These are phyloP conservation scores for Tetrapisispora phaffii DNA, from an alignment of 805 yeast genomes.

Conservation along the genomic window DNA sequence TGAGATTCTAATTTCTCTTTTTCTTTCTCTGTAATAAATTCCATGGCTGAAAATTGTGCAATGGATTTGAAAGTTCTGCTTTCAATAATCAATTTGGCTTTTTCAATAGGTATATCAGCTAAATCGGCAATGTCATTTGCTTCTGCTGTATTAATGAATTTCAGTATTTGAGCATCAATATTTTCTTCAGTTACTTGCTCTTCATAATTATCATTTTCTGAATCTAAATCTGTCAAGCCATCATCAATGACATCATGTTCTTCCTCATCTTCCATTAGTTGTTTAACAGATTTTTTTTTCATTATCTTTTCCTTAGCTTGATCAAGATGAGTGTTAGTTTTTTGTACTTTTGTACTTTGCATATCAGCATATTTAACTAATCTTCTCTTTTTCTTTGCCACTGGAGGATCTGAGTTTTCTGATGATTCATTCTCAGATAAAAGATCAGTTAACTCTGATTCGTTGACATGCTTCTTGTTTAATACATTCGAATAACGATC, in stretches of 20 bases:
- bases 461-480: constrained; percentile 6
- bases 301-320: constrained; percentile 23
- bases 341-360: constrained; percentile 6
- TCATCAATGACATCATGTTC: constrained; percentile 19
- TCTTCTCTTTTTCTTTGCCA: constrained; percentile 26
- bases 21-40: constrained; percentile 36
- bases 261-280: constrained; percentile 15
- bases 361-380: constrained; percentile 33
- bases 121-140: constrained; percentile 71
- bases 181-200: constrained; percentile 24
- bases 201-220: constrained; percentile 26
- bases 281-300: constrained; percentile 16
- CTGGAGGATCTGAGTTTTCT: constrained; percentile 7
- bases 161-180: constrained; percentile 58
- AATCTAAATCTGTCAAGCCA: constrained; percentile 39
- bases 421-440: constrained; percentile 1
- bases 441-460: neutral
- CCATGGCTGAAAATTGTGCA: constrained; percentile 47
- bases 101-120: constrained; percentile 54
- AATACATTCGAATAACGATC: constrained; percentile 29
- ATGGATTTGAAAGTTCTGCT: constrained; percentile 62
- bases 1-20: constrained; percentile 10
- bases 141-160: constrained; percentile 71
- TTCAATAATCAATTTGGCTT: constrained; percentile 54
- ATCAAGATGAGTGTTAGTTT: constrained; percentile 24